Evolutionary conservation across 192 early-diverging fungal species (phyloP).

Genomic region (Chytriomyces hyalinus): DNA sequence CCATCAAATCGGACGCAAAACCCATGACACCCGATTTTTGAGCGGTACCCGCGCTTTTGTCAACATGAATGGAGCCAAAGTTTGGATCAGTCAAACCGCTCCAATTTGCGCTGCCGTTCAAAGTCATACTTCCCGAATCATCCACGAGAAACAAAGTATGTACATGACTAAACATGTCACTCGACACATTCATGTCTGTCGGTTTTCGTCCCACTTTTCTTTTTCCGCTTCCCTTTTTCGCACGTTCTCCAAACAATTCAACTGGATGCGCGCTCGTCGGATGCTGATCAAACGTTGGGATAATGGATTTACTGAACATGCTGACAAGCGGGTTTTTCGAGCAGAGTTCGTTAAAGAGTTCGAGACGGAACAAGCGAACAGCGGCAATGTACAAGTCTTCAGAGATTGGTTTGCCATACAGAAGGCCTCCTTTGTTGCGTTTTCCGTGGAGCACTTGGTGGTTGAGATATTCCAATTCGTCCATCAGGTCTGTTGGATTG

Average conservation of each 20-base stretch:
- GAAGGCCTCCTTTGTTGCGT: background rate
- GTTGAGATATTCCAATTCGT: background rate
- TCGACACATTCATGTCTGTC: background rate
- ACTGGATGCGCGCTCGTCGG: background rate
- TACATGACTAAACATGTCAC: background rate
- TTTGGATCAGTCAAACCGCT: background rate
- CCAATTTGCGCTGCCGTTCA: background rate
- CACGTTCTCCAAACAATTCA: background rate
- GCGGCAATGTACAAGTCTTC: constrained; percentile 1
- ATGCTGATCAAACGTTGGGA: background rate
- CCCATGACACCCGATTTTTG: background rate
- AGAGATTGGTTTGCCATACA: background rate
- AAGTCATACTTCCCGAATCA: constrained; percentile 4
- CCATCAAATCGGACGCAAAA: background rate
- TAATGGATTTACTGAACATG: background rate
- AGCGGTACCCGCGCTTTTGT: too few species aligned
- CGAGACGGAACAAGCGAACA: background rate
- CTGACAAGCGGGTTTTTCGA: background rate
- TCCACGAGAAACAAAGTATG: constrained; percentile 22
- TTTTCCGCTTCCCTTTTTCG: too few species aligned
- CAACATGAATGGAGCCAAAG: background rate
- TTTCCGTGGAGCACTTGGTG: background rate
- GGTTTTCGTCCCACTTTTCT: background rate
- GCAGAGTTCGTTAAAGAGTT: constrained; percentile 4
- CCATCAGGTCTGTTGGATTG: constrained; percentile 3